Conservation (phyloP, 2,329 filamentous ascomycete genomes). For the Diaporthe aspalathi region DNA sequence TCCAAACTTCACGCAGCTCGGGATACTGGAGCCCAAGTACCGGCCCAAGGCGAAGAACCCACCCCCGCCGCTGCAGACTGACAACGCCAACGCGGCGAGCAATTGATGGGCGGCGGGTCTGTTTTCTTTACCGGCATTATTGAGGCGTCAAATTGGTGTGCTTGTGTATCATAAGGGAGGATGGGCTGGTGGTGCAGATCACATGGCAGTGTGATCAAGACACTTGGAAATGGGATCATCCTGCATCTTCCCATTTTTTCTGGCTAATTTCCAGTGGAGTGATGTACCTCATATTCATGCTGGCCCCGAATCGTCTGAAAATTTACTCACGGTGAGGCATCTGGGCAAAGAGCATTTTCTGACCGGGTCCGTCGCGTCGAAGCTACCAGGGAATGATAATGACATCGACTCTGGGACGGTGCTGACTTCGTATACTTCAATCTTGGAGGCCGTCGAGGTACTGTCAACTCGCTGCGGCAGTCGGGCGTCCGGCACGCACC, state of each 20-base stretch:
- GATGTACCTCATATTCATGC: too few species aligned
- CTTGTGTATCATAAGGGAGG: conserved; percentile 33
- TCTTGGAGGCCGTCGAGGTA: not conserved
- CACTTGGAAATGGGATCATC: conserved; percentile 5
- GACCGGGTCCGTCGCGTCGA: too few species aligned
- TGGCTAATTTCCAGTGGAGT: too few species aligned
- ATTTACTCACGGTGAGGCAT: not conserved
- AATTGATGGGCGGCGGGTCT: conserved; percentile 6
- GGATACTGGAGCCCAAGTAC: conserved; percentile 54
- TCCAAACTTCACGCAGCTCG: conserved; percentile 44
- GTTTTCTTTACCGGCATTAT: conserved; percentile 24
- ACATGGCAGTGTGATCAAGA: conserved; percentile 14
- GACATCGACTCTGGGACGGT: not conserved
- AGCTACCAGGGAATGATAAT: too few species aligned
- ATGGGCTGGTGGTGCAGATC: not conserved
- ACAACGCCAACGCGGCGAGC: conserved; percentile 34
- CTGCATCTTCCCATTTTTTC: too few species aligned
- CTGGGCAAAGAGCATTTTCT: not conserved
- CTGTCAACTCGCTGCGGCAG: not conserved
- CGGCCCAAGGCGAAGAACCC: conserved; percentile 45
- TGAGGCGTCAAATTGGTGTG: conserved; percentile 21
- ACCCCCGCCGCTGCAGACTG: conserved; percentile 10
- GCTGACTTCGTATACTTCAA: not conserved
- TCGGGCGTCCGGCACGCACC: not conserved
- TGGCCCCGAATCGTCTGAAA: not conserved